These are phyloP conservation scores for Penicillium sp. DNA, from an alignment of 2,329 filamentous ascomycete species.

Conservation along the genomic window DNA sequence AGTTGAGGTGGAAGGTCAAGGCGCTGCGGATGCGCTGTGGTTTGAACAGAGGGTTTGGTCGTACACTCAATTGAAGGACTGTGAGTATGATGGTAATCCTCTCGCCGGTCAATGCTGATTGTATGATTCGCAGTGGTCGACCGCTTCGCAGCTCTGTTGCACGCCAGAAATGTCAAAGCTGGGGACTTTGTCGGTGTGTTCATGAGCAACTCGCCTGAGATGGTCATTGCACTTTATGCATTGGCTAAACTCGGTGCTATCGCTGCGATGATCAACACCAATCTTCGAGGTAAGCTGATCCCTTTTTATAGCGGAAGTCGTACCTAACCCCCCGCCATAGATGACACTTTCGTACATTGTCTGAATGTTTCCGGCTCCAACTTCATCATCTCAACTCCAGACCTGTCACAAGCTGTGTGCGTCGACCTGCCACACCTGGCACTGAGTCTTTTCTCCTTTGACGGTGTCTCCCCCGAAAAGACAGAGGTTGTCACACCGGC, in stretches of 20 bases:
- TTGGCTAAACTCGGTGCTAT: constrained; percentile 45
- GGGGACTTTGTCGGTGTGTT: constrained; percentile 45
- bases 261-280: constrained; percentile 45
- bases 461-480: constrained; percentile 17
- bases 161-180: constrained; percentile 32
- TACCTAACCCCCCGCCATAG: constrained; percentile 17
- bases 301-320: background rate
- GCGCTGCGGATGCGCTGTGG: constrained; percentile 42
- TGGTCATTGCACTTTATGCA: constrained; percentile 43
- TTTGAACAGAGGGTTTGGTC: constrained; percentile 48
- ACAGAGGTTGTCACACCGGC: constrained; percentile 23
- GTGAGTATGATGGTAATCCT: constrained; percentile 25
- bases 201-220: constrained; percentile 47
- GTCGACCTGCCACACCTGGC: constrained; percentile 34
- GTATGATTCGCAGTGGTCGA: constrained; percentile 35
- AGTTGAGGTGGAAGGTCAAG: constrained; percentile 37
- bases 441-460: constrained; percentile 38
- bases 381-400: constrained; percentile 43
- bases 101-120: background rate
- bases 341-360: constrained; percentile 44
- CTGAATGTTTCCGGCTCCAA: constrained; percentile 40
- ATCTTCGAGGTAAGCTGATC: constrained; percentile 38
- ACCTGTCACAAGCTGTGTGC: constrained; percentile 36
- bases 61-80: constrained; percentile 41
- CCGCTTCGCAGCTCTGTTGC: constrained; percentile 41